phyloP scores from a whole-genome alignment of 2,329 filamentous ascomycete genomes.

The Lecanosticta acicola region DNA sequence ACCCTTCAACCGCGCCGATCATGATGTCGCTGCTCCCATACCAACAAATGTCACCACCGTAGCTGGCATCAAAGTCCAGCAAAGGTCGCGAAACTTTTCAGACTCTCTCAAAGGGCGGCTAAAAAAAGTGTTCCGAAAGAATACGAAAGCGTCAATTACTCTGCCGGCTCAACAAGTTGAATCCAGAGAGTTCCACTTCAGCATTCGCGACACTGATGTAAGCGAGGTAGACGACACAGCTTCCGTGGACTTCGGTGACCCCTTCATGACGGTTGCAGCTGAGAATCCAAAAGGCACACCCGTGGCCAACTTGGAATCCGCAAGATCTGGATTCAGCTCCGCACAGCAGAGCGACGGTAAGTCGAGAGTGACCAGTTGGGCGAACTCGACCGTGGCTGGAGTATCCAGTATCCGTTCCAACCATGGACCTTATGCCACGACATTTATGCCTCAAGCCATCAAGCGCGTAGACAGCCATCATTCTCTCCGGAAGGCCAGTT shows the following conservation, averaged over 20 bases:
- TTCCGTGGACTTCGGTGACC: slow-evolving; percentile 13
- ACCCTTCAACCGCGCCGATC: slow-evolving; percentile 26
- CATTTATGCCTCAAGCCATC: background rate
- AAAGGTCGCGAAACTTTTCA: slow-evolving; percentile 55
- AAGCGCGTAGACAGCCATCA: slow-evolving; percentile 10
- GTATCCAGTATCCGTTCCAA: slow-evolving; percentile 45
- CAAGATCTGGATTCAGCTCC: slow-evolving; percentile 42
- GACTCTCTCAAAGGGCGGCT: slow-evolving; percentile 57
- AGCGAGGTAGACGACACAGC: slow-evolving; percentile 8
- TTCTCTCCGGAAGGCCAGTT: slow-evolving; percentile 26
- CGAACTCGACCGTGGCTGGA: slow-evolving; percentile 56
- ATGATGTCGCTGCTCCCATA: slow-evolving; percentile 14
- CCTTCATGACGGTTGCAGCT: slow-evolving; percentile 16
- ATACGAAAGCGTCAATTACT: slow-evolving; percentile 32
- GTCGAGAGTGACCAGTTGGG: slow-evolving; percentile 69
- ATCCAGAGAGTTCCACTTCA: slow-evolving; percentile 31
- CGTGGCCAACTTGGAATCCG: background rate
- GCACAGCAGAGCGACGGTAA: slow-evolving; percentile 45
- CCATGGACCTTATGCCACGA: slow-evolving; percentile 8
- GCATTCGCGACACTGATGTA: slow-evolving; percentile 13
- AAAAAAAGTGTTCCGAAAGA: slow-evolving; percentile 51
- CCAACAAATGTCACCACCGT: slow-evolving; percentile 1
- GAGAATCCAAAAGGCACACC: slow-evolving; percentile 4
- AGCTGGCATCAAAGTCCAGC: slow-evolving; percentile 2
- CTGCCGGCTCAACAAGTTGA: slow-evolving; percentile 49